phyloP scores from a whole-genome alignment of 164 flowering plant genomes.

The Amborella trichopoda region DNA sequence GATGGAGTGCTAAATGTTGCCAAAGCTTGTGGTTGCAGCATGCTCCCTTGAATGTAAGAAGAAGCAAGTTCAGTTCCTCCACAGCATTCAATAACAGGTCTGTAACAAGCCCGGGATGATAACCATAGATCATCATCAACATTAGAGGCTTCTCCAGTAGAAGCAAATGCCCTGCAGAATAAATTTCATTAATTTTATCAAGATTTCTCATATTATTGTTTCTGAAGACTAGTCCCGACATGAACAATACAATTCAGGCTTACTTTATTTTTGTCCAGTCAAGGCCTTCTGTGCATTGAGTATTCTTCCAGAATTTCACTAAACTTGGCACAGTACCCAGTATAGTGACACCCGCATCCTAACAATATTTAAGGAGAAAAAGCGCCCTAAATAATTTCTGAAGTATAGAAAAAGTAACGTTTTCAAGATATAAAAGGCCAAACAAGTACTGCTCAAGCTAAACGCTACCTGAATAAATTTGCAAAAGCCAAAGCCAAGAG shows the following conservation, averaged over 20 bases:
- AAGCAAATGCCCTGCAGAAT: slow-evolving; percentile 52
- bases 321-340: slow-evolving; percentile 94
- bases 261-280: slow-evolving; percentile 89
- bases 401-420: not conserved
- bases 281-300: slow-evolving; percentile 70
- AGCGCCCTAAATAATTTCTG: not conserved
- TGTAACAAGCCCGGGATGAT: slow-evolving; percentile 72
- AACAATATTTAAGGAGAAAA: slow-evolving; percentile 8
- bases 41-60: slow-evolving; percentile 51
- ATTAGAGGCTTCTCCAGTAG: slow-evolving; percentile 89
- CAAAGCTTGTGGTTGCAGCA: slow-evolving; percentile 84
- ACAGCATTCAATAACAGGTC: slow-evolving; percentile 75
- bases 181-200: no score
- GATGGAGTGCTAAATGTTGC: slow-evolving; percentile 79
- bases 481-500: slow-evolving; percentile 75
- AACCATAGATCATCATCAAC: slow-evolving; percentile 97
- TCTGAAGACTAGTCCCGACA: not conserved
- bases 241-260: not conserved
- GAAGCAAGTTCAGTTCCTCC: slow-evolving; percentile 94
- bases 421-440: not conserved
- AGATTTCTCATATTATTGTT: not conserved
- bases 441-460: not conserved
- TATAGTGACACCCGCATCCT: slow-evolving; percentile 89
- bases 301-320: slow-evolving; percentile 82
- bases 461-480: slow-evolving; percentile 75